phyloP scores from a whole-genome alignment of 2,329 filamentous ascomycete species.

The Penicillium sp. region DNA sequence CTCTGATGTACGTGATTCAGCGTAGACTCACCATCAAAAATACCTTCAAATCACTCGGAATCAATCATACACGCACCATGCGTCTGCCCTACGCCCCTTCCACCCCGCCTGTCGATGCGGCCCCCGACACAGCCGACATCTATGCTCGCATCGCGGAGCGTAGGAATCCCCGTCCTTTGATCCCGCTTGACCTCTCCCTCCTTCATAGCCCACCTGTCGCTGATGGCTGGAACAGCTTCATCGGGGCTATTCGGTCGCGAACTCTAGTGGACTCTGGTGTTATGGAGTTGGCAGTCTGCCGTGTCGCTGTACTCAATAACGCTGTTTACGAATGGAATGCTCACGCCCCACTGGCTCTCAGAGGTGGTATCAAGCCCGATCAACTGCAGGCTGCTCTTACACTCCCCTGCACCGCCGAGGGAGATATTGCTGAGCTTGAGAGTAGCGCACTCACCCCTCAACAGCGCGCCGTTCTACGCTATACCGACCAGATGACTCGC shows the following conservation, averaged over 20 bases:
- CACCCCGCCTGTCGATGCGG: constrained; percentile 20
- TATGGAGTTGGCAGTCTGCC: constrained; percentile 74
- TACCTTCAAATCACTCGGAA: background rate
- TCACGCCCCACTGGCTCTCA: constrained; percentile 65
- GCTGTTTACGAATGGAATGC: constrained; percentile 85
- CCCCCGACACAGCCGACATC: constrained; percentile 24
- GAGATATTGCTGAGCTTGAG: constrained; percentile 30
- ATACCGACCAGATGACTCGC: constrained; percentile 80
- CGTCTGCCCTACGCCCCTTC: constrained; percentile 25
- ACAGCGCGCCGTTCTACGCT: constrained; percentile 67
- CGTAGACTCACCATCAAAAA: background rate
- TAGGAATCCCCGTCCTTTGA: constrained; percentile 62
- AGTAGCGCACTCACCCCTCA: constrained; percentile 49
- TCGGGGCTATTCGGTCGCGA: constrained; percentile 53
- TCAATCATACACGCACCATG: constrained; percentile 17
- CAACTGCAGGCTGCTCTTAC: constrained; percentile 52
- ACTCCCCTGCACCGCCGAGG: constrained; percentile 49
- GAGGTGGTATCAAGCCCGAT: constrained; percentile 33
- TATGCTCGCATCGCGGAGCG: constrained; percentile 28
- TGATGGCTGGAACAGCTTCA: constrained; percentile 63
- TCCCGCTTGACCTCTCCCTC: constrained; percentile 71
- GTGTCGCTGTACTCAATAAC: constrained; percentile 73
- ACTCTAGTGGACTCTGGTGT: constrained; percentile 50
- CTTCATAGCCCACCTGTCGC: constrained; percentile 72
- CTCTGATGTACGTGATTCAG: background rate